Evolutionary conservation across 2,329 filamentous ascomycete species (phyloP).

Genomic region (Diaporthe vaccinii): DNA sequence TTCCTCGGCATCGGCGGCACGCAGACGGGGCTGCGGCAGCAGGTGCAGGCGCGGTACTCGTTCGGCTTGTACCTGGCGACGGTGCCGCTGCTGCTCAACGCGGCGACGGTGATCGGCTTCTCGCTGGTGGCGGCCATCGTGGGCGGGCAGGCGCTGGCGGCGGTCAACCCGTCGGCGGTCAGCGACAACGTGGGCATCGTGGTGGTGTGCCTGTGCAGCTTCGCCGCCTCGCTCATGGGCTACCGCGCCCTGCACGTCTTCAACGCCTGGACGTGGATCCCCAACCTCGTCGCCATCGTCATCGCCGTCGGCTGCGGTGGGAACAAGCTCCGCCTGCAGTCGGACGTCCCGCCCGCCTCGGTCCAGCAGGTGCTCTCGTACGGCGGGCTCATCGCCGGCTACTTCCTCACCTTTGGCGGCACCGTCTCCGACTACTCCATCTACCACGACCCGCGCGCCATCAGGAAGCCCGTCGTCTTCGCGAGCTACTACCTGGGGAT

Average conservation of each 20-base stretch:
- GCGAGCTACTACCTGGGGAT: constrained; percentile 66
- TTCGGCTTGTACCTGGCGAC: constrained; percentile 68
- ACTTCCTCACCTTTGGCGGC: constrained; percentile 65
- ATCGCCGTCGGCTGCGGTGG: constrained; percentile 68
- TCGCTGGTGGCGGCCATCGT: constrained; percentile 69
- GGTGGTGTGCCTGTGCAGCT: constrained; percentile 65
- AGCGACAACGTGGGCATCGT: constrained; percentile 69
- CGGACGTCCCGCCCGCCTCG: constrained; percentile 53
- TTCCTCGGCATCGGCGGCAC: constrained; percentile 68
- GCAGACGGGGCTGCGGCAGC: constrained; percentile 70
- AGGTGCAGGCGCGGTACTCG: constrained; percentile 72
- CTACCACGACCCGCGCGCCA: constrained; percentile 61
- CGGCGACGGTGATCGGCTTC: constrained; percentile 70
- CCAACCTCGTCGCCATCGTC: constrained; percentile 64
- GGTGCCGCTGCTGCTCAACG: constrained; percentile 66
- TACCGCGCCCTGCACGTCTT: constrained; percentile 67
- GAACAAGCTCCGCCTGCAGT: constrained; percentile 61
- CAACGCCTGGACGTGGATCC: constrained; percentile 70
- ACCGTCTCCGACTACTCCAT: constrained; percentile 70
- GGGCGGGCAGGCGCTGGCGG: constrained; percentile 66
- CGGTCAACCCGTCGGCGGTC: constrained; percentile 59
- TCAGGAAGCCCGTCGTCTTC: constrained; percentile 55
- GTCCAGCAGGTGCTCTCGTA: constrained; percentile 58
- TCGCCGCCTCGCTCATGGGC: constrained; percentile 68
- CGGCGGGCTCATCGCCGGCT: constrained; percentile 62